Evolutionary conservation across 1,284 basidiomycete genomes (phyloP).

Genomic region (Kwoniella shivajii): DNA sequence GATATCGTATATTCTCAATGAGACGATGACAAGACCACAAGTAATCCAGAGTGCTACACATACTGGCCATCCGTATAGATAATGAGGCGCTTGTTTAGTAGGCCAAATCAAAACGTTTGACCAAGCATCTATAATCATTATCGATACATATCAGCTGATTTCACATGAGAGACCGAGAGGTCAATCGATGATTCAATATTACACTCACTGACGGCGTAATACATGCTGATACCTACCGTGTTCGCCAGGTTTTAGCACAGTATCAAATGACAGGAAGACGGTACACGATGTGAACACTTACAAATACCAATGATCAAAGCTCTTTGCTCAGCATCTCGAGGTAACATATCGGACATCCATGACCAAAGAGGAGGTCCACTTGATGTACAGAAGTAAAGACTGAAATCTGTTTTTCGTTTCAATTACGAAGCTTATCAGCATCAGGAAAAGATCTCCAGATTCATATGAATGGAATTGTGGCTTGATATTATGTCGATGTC

Average conservation of each 20-base stretch:
- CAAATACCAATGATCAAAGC: background rate
- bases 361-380: background rate
- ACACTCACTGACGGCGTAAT: slow-evolving; percentile 1
- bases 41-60: slow-evolving; percentile 2
- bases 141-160: background rate
- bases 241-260: too few species aligned
- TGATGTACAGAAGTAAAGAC: background rate
- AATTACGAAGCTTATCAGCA: too few species aligned
- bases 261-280: too few species aligned
- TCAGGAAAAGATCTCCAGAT: too few species aligned
- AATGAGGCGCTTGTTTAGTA: slow-evolving; percentile 6
- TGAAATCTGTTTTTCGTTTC: too few species aligned
- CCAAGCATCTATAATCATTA: slow-evolving; percentile 5
- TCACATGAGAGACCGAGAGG: too few species aligned
- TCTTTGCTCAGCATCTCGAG: background rate
- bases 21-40: slow-evolving; percentile 5
- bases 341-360: background rate
- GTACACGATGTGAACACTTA: too few species aligned
- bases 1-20: background rate
- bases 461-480: too few species aligned
- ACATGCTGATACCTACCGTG: background rate
- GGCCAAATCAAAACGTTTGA: slow-evolving; percentile 4
- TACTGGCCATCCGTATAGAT: slow-evolving; percentile 6
- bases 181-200: too few species aligned
- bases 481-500: too few species aligned